Evolutionary conservation across 768 basidiomycete genomes (phyloP).

Genomic region (Podaxis sp.): DNA sequence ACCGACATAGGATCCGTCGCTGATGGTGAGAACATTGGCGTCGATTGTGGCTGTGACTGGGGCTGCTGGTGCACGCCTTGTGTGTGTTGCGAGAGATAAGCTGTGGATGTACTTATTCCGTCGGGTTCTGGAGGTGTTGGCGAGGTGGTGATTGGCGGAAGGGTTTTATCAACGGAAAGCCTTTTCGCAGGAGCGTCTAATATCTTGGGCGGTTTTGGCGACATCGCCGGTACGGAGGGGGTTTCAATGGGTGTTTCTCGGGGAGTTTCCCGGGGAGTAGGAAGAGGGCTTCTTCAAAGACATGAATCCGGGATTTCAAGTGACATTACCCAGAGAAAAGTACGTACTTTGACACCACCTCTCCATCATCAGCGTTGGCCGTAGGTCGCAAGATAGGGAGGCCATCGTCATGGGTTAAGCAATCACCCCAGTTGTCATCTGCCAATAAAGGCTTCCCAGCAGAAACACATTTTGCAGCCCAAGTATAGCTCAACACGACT

Average conservation of each 20-base stretch:
- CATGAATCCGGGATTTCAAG: conserved; percentile 7
- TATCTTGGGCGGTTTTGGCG: neutral
- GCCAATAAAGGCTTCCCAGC: conserved; percentile 44
- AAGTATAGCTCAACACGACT: conserved; percentile 51
- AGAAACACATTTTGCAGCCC: conserved; percentile 49
- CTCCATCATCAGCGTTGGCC: conserved; percentile 38
- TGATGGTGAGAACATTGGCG: neutral
- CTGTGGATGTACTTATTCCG: neutral
- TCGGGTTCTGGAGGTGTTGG: neutral
- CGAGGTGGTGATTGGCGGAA: neutral
- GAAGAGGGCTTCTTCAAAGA: conserved; percentile 55
- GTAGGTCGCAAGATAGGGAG: conserved; percentile 23
- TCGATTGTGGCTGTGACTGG: conserved; percentile 5
- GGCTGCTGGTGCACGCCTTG: neutral
- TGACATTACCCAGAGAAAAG: conserved; percentile 11
- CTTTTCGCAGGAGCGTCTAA: neutral
- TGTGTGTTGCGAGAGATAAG: neutral
- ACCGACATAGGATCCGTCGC: conserved; percentile 1
- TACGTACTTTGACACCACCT: conserved; percentile 48
- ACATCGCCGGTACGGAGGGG: neutral
- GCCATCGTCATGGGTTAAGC: conserved; percentile 40
- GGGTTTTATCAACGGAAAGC: neutral
- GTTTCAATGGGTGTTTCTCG: conserved; percentile 50
- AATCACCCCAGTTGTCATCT: conserved; percentile 55
- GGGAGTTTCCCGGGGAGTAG: conserved; percentile 63